Evolutionary conservation across 495 filamentous ascomycete species (phyloP), one percentile per base, ranked within the genome.

Genomic region (Terfezia claveryi): DNA sequence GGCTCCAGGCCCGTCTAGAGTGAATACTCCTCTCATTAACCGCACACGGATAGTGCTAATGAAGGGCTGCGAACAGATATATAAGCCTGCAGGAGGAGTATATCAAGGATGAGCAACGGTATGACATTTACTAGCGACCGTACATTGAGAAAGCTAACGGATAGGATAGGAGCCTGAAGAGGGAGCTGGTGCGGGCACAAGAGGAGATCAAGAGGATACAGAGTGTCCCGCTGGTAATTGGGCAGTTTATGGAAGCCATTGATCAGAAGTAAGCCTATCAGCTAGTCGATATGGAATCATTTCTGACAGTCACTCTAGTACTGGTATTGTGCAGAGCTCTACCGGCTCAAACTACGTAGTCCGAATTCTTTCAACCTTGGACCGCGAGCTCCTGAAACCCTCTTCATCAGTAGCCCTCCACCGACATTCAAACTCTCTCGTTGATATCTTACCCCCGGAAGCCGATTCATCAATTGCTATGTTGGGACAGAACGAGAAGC

Each of bases 201-300:
- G 91, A 98, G 69, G 91, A 98, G 73, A 98, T 98, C 71, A 98
- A 98, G 74, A 80, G 91, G 58, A 98, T 98, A 68, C 91, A 98
- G 69, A 94, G 87, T 69, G 91, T 98, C 36, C 91, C 91, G 2
- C 69, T 98, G 61, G 91, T 98, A 55, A 98, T 98, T 67, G 91
- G 91, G 51, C 91, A 98, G 72, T 98, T 98, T 68, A 98, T 98
- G 91, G 91, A 98, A 71, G 91, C 91, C 53, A 98, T 98, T 63
- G 91, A 98, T 70, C 92, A 98, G 67, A 98, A 95, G 88, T 95
- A 76, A 69, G 76, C 54, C 9, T 32, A 23, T 52, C 4, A 4
- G 16, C 49, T 20, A 55, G 17, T 23, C 41, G 9, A 9, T 50
- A 51, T 51, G 23, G 10, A 41, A 53, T n/a, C 51, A 32, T 54